These are phyloP conservation scores for Casuarina glauca DNA, from an alignment of 306 rosid species.

Conservation along the genomic window DNA sequence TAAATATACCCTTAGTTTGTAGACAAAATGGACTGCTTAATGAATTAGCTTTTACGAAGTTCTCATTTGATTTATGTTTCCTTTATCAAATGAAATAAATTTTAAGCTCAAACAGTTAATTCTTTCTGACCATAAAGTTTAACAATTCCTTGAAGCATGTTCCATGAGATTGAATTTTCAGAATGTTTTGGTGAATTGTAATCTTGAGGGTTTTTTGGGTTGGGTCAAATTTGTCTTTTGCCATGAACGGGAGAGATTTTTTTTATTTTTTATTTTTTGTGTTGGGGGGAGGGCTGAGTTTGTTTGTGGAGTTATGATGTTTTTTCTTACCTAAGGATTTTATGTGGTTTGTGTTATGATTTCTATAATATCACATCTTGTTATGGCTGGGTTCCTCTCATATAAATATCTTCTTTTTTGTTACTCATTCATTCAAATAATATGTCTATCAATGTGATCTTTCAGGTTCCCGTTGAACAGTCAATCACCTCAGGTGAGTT, in stretches of 20 bases:
- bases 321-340: not conserved
- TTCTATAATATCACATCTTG: not conserved
- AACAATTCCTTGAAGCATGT: not conserved
- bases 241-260: not conserved
- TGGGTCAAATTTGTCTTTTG: not conserved
- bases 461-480: conserved; percentile 65
- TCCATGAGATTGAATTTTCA: not conserved
- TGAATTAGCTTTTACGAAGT: not conserved
- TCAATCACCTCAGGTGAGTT: conserved; percentile 65
- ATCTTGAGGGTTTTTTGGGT: not conserved
- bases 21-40: not conserved
- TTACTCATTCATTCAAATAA: not conserved
- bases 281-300: not conserved
- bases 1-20: not conserved
- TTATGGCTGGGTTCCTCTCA: conserved; percentile 12
- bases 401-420: conserved; percentile 2
- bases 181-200: not conserved
- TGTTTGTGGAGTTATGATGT: conserved; percentile 3
- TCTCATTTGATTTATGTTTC: not conserved
- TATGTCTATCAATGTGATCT: conserved; percentile 25
- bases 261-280: too few species aligned
- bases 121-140: not conserved
- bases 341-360: not conserved
- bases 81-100: not conserved
- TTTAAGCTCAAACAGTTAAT: too few species aligned